These are phyloP conservation scores for Corinectria fuckeliana DNA, from an alignment of 2,329 filamentous ascomycete genomes.

Conservation along the genomic window DNA sequence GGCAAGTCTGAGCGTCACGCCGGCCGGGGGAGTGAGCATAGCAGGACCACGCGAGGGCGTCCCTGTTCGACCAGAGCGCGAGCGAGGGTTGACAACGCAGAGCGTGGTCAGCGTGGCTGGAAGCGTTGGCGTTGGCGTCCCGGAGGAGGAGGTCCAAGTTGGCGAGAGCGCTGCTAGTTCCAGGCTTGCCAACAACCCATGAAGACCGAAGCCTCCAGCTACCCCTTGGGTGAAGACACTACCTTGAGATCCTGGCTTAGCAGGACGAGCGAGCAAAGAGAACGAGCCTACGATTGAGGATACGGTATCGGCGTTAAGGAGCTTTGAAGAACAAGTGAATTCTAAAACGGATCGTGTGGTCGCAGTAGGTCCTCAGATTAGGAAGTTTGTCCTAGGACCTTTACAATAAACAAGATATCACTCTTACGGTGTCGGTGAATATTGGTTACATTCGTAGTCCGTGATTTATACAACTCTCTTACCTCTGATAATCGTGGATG, in stretches of 20 bases:
- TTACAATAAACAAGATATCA: not conserved
- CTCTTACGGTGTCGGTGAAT: not conserved
- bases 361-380: not conserved
- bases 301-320: constrained; percentile 33
- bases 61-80: constrained; percentile 40
- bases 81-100: constrained; percentile 50
- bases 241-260: not conserved
- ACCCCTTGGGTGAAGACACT: not conserved
- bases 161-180: constrained; percentile 67
- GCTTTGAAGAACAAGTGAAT: constrained; percentile 18
- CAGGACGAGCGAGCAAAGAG: constrained; percentile 5
- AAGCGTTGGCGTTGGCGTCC: constrained; percentile 60
- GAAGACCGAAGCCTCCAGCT: not conserved
- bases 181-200: constrained; percentile 33
- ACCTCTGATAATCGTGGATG: not conserved
- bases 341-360: constrained; percentile 3
- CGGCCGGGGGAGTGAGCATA: constrained; percentile 49
- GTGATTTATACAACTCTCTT: not conserved
- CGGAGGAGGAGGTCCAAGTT: constrained; percentile 65
- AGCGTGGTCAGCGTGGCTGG: constrained; percentile 54
- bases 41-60: constrained; percentile 52
- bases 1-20: constrained; percentile 53
- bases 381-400: not conserved
- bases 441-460: not conserved
- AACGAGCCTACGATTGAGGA: constrained; percentile 28